Base-by-base conservation (phyloP, 2,329 filamentous ascomycete genomes). In the Venturia effusa region DNA sequence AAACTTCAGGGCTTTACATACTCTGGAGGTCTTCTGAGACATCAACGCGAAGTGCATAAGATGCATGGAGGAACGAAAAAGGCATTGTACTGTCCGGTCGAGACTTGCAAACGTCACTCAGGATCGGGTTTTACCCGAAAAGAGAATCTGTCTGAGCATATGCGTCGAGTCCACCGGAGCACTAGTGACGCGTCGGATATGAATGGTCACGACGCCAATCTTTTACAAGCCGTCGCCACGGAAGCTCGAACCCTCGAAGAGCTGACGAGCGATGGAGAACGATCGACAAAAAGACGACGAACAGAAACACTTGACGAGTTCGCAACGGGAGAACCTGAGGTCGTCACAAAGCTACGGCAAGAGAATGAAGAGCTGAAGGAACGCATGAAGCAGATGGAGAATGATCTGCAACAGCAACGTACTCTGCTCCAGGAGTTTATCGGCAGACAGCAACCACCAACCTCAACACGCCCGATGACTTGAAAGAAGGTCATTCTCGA, bases 1-100 rank as follows among this genome's bases (percentile, higher is more conserved):
- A 96, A 96, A 71, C 83, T 96, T 0, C 89, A 90, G 62, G 93
- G 93, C 1, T 97, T 97, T 75, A 97, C 93, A 0, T 97, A 97
- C 73, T 93, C 90, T 0, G 93, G 93, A 19, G 93, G 93, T 3
- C 84, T 97, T 0, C 78, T 96, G 22, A 84, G 93, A 57, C 93
- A 97, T 76, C 89, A 96, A 76, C 88, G 93, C 67, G 93, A 97
- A 76, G 93, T 97, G 0, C 93, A 97, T 75, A 87, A 87, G 74
- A 91, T 93, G 77, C 88, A 96, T 70, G 90, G 91, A 64, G 92
- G 91, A 1, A 90, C 92, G 11, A 92, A 92, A 74, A 92, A 95
- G 67, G 87, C 88, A 2, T 83, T 96, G 63, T 89, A 90, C 78
- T 97, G 93, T 71, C 92, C 92, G 0, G 89, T 93, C 70, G 75